Percentiles rank a stretch among this genome's conserved stretches.
Evolutionary conservation across 371 early-diverging fungal genomes (phyloP).

Genomic region (Chytridium lagenaria): DNA sequence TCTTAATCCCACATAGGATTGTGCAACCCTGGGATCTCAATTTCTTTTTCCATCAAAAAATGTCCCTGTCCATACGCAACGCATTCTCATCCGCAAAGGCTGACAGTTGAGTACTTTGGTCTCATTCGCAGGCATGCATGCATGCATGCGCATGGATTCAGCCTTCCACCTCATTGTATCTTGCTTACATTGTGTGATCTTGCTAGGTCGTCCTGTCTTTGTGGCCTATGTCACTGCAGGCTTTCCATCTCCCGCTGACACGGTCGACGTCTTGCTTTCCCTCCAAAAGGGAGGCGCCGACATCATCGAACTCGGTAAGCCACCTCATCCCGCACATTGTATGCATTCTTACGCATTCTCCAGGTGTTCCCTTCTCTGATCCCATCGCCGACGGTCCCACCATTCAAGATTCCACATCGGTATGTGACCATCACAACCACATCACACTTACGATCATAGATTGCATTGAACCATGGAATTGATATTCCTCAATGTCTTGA

Average conservation of each 20-base stretch:
- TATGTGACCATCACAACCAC: slow-evolving; percentile 46
- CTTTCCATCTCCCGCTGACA: slow-evolving; percentile 77
- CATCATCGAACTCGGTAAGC: slow-evolving; percentile 92
- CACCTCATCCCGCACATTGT: background rate
- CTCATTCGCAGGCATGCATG: no score
- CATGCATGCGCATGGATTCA: no score
- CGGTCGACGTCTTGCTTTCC: slow-evolving; percentile 82
- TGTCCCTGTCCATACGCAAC: background rate
- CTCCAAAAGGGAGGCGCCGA: slow-evolving; percentile 93
- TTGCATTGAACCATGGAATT: slow-evolving; percentile 76
- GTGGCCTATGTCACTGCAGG: slow-evolving; percentile 94
- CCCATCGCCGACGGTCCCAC: slow-evolving; percentile 97
- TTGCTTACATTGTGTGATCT: background rate
- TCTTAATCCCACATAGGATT: background rate
- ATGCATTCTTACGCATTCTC: background rate
- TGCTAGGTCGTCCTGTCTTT: slow-evolving; percentile 71
- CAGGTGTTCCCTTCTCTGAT: slow-evolving; percentile 96
- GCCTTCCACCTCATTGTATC: no score
- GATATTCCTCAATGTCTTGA: slow-evolving; percentile 82
- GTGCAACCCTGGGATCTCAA: no score
- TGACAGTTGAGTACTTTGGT: background rate
- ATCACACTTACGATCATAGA: slow-evolving; percentile 47
- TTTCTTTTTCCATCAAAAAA: slow-evolving; percentile 3
- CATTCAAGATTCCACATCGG: slow-evolving; percentile 89
- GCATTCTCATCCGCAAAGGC: background rate